Conservation (phyloP, 805 yeast species). For the Candida methanosorbosa region DNA sequence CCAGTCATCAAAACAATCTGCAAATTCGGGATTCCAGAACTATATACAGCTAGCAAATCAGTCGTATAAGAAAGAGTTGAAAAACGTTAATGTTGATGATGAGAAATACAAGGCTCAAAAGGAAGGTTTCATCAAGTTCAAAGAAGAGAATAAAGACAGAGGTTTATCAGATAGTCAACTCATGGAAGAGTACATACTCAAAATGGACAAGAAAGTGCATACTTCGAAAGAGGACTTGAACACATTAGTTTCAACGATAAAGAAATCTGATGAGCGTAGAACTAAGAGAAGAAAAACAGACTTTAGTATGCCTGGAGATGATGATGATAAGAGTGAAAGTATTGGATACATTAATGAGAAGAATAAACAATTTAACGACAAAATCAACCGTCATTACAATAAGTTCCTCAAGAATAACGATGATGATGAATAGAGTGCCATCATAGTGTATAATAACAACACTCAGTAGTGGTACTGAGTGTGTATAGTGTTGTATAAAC, state of each 20-base stretch:
- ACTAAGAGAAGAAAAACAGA: constrained; percentile 3
- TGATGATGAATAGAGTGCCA: no score
- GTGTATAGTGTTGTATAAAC: no score
- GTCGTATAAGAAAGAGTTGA: constrained; percentile 47
- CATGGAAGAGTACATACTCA: constrained; percentile 14
- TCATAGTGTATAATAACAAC: no score
- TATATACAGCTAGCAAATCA: constrained; percentile 48
- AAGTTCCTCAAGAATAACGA: constrained; percentile 18
- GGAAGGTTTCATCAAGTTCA: constrained; percentile 13
- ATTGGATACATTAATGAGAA: constrained; percentile 55
- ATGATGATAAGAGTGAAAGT: constrained; percentile 25
- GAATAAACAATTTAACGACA: constrained; percentile 66
- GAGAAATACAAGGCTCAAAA: constrained; percentile 36
- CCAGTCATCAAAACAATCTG: constrained; percentile 18
- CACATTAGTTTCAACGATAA: constrained; percentile 23
- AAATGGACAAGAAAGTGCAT: constrained; percentile 11
- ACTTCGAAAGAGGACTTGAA: constrained; percentile 29
- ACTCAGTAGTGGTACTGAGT: constrained; percentile 14
- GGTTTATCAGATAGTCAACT: constrained; percentile 8
- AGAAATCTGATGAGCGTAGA: constrained; percentile 29
- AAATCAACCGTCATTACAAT: constrained; percentile 51
- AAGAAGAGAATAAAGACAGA: constrained; percentile 13
- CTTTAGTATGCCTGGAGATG: no score
- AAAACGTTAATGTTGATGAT: constrained; percentile 25
- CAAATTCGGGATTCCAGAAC: constrained; percentile 36